phyloP scores from a whole-genome alignment of 2,329 filamentous ascomycete genomes.

The Setomelanomma holmii region DNA sequence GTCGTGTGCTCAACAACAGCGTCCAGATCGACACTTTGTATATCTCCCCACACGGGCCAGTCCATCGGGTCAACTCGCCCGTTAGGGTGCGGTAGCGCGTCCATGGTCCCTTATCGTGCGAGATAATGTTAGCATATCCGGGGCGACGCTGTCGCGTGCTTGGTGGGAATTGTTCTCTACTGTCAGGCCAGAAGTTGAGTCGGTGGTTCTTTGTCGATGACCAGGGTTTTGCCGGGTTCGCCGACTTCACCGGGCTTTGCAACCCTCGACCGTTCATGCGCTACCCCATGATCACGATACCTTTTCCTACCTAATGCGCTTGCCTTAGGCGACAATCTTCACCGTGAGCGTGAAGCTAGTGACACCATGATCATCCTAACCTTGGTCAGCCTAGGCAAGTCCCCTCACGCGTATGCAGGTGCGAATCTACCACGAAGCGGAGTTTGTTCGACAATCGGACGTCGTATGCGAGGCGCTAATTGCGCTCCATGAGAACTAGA shows the following conservation, averaged over 20 bases:
- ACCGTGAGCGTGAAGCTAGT: no score
- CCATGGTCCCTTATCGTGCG: background rate
- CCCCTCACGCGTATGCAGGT: no score
- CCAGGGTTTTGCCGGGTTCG: slow-evolving; percentile 1
- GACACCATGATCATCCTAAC: background rate
- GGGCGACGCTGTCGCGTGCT: background rate
- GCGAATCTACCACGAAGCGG: no score
- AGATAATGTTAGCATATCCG: background rate
- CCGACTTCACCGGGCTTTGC: background rate
- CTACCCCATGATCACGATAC: background rate
- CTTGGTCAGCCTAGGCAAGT: background rate
- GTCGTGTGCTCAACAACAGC: background rate
- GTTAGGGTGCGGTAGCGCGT: background rate
- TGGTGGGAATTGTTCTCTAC: background rate
- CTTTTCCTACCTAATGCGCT: background rate
- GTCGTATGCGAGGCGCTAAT: no score
- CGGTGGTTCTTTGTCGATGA: no score
- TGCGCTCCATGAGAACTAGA: no score
- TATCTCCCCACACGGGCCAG: background rate
- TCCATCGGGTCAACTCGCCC: background rate
- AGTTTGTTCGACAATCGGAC: no score
- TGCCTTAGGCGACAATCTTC: no score
- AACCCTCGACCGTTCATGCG: background rate
- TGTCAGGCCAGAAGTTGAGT: background rate
- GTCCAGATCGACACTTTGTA: slow-evolving; percentile 1